phyloP scores from a whole-genome alignment of 768 basidiomycete species.

The Lentinula lateritia region DNA sequence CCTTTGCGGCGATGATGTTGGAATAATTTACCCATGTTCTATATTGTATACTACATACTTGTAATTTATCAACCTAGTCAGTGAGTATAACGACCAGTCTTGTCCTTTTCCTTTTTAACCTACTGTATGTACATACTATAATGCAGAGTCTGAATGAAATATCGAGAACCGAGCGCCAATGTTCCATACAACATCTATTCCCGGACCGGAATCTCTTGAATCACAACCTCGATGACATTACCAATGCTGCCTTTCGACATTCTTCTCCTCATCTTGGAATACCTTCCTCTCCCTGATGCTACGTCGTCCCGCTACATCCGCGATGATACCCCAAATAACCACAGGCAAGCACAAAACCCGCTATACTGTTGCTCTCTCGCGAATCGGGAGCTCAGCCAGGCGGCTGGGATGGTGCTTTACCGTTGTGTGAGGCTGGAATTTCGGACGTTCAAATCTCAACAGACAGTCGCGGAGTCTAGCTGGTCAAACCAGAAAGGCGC shows the following conservation, averaged over 20 bases:
- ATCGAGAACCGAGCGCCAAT: too few relatives aligned
- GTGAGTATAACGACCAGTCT: too few relatives aligned
- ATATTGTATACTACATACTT: too few relatives aligned
- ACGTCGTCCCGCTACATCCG: neutral
- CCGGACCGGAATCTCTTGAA: too few relatives aligned
- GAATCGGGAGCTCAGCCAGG: conserved; percentile 37
- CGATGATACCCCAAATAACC: neutral
- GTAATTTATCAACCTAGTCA: too few relatives aligned
- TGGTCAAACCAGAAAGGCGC: conserved; percentile 25
- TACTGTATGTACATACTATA: too few relatives aligned
- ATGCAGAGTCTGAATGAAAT: too few relatives aligned
- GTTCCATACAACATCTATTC: too few relatives aligned
- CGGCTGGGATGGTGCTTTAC: conserved; percentile 43
- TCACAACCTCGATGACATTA: neutral
- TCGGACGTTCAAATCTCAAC: conserved; percentile 12
- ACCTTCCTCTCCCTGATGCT: conserved; percentile 12
- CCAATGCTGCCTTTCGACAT: conserved; percentile 25
- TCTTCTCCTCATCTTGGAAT: conserved; percentile 26
- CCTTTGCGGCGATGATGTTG: conserved; percentile 26
- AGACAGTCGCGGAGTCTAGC: conserved; percentile 27
- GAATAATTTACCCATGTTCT: neutral
- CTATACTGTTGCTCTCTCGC: conserved; percentile 40
- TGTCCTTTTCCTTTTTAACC: too few relatives aligned
- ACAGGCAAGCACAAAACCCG: conserved; percentile 23
- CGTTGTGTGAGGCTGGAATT: conserved; percentile 37